Evolutionary conservation across 1,284 basidiomycete genomes (phyloP).

Genomic region (Papiliotrema terrestris): DNA sequence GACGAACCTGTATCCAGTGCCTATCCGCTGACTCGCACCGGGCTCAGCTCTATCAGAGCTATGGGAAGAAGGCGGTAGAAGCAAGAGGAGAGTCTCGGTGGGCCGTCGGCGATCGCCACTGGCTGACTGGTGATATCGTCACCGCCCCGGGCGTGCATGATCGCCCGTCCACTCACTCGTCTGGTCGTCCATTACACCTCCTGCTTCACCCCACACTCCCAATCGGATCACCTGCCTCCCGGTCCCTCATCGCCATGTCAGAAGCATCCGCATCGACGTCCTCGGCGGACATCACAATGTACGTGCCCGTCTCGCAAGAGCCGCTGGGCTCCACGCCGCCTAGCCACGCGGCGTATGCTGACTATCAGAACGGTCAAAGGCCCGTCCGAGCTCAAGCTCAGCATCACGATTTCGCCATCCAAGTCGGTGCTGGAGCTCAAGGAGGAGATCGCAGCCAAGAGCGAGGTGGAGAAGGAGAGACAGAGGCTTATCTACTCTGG

Average conservation of each 20-base stretch:
- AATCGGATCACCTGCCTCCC: no score
- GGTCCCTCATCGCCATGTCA: not conserved
- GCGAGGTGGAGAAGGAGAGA: constrained; percentile 76
- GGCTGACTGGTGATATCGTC: no score
- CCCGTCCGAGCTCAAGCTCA: constrained; percentile 83
- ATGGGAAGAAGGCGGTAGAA: not conserved
- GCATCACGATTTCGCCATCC: constrained; percentile 67
- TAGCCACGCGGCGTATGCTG: not conserved
- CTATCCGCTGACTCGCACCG: no score
- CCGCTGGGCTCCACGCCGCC: not conserved
- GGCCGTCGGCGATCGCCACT: no score
- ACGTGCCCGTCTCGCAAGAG: not conserved
- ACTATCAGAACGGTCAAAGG: constrained; percentile 54
- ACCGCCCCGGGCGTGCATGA: no score
- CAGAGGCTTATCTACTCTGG: constrained; percentile 86
- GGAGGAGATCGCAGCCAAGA: constrained; percentile 73
- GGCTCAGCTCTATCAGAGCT: no score
- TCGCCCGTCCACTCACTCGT: no score
- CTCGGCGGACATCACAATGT: constrained; percentile 11
- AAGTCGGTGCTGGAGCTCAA: constrained; percentile 79
- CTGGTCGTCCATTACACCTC: no score
- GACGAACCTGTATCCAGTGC: no score
- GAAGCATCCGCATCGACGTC: not conserved
- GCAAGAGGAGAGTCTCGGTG: no score
- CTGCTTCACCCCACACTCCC: no score